phyloP scores from a whole-genome alignment of 73 alveolate genomes.

The Tetrahymena thermophila region DNA sequence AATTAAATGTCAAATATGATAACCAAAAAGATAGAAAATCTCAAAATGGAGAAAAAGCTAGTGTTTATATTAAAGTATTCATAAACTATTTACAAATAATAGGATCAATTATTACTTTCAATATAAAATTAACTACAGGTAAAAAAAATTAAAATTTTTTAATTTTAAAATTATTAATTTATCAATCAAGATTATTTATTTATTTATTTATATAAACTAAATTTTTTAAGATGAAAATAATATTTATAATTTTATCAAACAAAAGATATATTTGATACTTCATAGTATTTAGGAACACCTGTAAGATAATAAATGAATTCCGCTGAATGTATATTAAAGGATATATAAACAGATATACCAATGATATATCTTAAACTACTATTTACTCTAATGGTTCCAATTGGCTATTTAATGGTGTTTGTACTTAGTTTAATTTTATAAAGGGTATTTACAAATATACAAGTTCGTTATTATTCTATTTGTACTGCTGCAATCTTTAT shows the following conservation, averaged over 20 bases:
- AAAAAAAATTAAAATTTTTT: no score
- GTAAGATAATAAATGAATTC: neutral
- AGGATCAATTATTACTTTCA: slow-evolving; percentile 8
- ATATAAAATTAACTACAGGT: neutral
- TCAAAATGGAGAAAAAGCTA: neutral
- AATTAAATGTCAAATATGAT: neutral
- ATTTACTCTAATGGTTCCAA: neutral
- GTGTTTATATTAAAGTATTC: slow-evolving; percentile 13
- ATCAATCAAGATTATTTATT: no score
- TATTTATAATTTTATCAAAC: no score
- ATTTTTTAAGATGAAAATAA: no score
- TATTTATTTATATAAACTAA: no score
- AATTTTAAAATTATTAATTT: no score
- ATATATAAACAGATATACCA: slow-evolving; percentile 3
- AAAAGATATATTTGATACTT: slow-evolving; percentile 9
- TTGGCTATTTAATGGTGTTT: neutral
- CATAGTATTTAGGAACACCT: neutral
- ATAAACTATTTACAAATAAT: slow-evolving; percentile 3
- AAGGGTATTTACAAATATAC: neutral
- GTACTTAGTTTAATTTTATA: neutral
- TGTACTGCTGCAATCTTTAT: neutral
- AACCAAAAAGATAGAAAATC: neutral
- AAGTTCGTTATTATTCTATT: neutral
- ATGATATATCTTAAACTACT: neutral
- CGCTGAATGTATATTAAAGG: neutral